Evolutionary conservation across 257 asterid species (phyloP).

Genomic region (Nicotiana obtusifolia): DNA sequence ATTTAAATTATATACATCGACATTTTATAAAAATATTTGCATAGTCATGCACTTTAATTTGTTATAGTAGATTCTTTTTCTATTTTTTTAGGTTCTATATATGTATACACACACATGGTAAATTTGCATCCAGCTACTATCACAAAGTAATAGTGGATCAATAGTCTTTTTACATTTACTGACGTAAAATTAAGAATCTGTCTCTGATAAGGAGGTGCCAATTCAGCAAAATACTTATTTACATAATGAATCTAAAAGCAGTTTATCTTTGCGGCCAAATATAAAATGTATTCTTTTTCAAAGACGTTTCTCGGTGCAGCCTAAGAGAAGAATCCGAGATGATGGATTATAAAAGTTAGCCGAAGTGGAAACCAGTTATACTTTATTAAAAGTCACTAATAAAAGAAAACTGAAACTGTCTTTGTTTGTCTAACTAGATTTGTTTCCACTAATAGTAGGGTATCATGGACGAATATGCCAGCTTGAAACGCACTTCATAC

Average conservation of each 20-base stretch:
- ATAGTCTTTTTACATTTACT: too few relatives aligned
- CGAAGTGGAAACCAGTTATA: neutral
- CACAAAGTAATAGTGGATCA: too few relatives aligned
- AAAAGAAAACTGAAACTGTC: neutral
- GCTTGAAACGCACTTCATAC: conserved; percentile 24
- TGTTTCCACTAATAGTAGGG: conserved; percentile 35
- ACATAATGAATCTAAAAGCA: neutral
- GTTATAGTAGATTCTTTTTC: too few relatives aligned
- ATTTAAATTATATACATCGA: too few relatives aligned
- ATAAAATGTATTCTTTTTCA: neutral
- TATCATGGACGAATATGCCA: conserved; percentile 27
- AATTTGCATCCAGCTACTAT: too few relatives aligned
- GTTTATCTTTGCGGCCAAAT: conserved; percentile 13
- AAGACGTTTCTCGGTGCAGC: conserved; percentile 17
- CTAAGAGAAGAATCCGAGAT: neutral
- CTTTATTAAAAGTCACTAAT: neutral
- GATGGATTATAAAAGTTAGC: conserved; percentile 2
- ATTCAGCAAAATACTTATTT: neutral
- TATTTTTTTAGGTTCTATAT: too few relatives aligned
- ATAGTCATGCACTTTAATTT: too few relatives aligned
- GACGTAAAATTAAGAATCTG: neutral
- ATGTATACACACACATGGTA: too few relatives aligned
- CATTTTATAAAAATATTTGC: too few relatives aligned
- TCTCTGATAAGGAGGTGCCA: neutral
- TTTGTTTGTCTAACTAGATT: conserved; percentile 15